Evolutionary conservation across 1,139 yeast genomes (phyloP), one percentile per base, ranked within the genome.

Genomic region (Pichia sp.): DNA sequence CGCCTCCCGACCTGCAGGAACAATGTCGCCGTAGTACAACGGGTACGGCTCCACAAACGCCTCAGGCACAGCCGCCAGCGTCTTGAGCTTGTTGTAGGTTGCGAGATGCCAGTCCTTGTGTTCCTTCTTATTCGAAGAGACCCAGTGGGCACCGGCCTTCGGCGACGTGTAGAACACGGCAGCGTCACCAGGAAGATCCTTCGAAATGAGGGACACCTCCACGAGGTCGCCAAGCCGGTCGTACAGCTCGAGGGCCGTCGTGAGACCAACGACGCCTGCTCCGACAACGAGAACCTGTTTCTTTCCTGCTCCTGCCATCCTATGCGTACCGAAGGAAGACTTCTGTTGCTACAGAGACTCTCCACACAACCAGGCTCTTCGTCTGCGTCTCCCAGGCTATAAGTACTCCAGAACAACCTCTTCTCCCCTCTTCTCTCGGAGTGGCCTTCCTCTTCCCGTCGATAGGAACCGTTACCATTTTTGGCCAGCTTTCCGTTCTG

Each of bases 141-240:
- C 68, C 80, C 80, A 85, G 65, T 85, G 91, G 0, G 93, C 95
- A 4, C 95, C 95, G 0, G 93, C 93, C 83, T 87, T 83, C 6
- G 85, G 80, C 0, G 89, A 83, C 1, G 93, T 83, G 61, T 83
- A 85, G 25, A 72, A 67, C 9, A 67, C 59, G 41, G 71, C 66
- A 19, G 66, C 71, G 58, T 78, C 82, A 22, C 78, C 75, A 2
- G 91, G 90, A 37, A 82, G 73, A 56, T 78, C 70, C 34, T 75
- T 73, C 0, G 86, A 82, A 16, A 85, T 66, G 4, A 85, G 68
- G 2, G 76, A 70, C 19, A 82, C 64, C 5, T 62, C 58, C 46
- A 70, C 66, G 10, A 21, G 12, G 16, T 74, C 72, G 1, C 55
- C 53, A 3, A 52, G 48, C 13, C 48, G 46, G 19, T 55, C 49